Conservation (phyloP, 495 filamentous ascomycete genomes). For the Geopyxis carbonaria region DNA sequence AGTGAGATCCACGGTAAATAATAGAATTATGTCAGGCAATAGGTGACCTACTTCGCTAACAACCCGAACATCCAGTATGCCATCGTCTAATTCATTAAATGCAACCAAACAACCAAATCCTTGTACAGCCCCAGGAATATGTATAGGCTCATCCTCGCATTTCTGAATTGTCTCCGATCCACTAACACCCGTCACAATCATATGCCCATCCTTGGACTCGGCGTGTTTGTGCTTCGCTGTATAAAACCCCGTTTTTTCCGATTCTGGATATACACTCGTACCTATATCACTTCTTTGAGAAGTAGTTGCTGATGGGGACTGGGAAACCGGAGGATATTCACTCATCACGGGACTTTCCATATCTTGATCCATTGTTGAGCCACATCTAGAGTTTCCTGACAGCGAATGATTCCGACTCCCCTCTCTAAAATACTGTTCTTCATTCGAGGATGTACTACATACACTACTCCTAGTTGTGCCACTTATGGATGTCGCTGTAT, state of each 20-base stretch:
- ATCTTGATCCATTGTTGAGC: too few relatives aligned
- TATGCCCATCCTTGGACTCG: slow-evolving; percentile 63
- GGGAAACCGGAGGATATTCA: background rate
- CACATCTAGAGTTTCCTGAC: too few relatives aligned
- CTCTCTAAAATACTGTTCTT: too few relatives aligned
- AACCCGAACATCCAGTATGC: slow-evolving; percentile 51
- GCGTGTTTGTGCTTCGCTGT: slow-evolving; percentile 69
- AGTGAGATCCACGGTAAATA: slow-evolving; percentile 2
- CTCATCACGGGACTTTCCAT: background rate
- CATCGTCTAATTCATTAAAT: slow-evolving; percentile 47
- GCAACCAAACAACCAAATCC: slow-evolving; percentile 66
- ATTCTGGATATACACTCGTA: slow-evolving; percentile 8
- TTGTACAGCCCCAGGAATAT: slow-evolving; percentile 80
- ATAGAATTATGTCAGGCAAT: background rate
- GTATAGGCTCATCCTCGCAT: slow-evolving; percentile 90
- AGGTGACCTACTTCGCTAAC: slow-evolving; percentile 56
- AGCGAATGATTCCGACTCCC: background rate
- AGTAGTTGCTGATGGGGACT: background rate
- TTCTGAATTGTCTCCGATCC: slow-evolving; percentile 48
- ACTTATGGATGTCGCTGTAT: too few relatives aligned
- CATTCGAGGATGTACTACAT: too few relatives aligned
- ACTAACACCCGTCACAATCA: slow-evolving; percentile 55
- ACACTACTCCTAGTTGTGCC: too few relatives aligned
- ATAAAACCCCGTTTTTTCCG: slow-evolving; percentile 24
- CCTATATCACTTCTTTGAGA: background rate